phyloP scores from a whole-genome alignment of 2,329 filamentous ascomycete species.

The Aaosphaeria arxii region DNA sequence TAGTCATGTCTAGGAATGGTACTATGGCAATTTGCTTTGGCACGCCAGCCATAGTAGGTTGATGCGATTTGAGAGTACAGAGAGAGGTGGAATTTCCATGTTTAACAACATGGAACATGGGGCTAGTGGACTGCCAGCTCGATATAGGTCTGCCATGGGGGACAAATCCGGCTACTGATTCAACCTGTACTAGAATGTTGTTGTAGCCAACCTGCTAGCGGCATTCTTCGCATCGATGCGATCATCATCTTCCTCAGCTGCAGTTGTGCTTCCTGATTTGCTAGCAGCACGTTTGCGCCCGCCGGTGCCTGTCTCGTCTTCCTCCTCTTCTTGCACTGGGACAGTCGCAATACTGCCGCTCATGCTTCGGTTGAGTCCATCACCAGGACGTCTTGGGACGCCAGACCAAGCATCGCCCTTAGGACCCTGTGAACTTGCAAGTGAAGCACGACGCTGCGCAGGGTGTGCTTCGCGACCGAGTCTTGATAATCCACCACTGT shows the following conservation, averaged over 20 bases:
- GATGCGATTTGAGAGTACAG: no score
- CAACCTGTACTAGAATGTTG: slow-evolving; percentile 68
- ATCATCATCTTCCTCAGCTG: slow-evolving; percentile 84
- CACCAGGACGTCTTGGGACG: slow-evolving; percentile 72
- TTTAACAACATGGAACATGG: no score
- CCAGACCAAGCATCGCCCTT: slow-evolving; percentile 99
- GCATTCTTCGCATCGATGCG: slow-evolving; percentile 93
- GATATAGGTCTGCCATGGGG: no score
- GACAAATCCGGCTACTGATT: not conserved
- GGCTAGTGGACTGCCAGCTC: no score
- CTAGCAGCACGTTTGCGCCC: slow-evolving; percentile 49
- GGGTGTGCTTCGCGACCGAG: slow-evolving; percentile 88
- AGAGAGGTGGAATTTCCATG: no score
- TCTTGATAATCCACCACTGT: slow-evolving; percentile 82
- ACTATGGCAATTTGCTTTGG: no score
- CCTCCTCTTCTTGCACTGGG: slow-evolving; percentile 53
- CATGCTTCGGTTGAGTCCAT: slow-evolving; percentile 73
- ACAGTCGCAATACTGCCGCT: slow-evolving; percentile 64
- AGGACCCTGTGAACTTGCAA: slow-evolving; percentile 87
- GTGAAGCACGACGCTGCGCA: slow-evolving; percentile 65
- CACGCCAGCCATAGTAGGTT: no score
- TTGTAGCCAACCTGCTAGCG: slow-evolving; percentile 87
- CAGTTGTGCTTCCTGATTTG: slow-evolving; percentile 52
- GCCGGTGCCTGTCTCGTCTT: slow-evolving; percentile 40
- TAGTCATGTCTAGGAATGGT: no score